These are phyloP conservation scores for Suillus hirtellus DNA, from an alignment of 768 basidiomycete genomes.

Conservation along the genomic window DNA sequence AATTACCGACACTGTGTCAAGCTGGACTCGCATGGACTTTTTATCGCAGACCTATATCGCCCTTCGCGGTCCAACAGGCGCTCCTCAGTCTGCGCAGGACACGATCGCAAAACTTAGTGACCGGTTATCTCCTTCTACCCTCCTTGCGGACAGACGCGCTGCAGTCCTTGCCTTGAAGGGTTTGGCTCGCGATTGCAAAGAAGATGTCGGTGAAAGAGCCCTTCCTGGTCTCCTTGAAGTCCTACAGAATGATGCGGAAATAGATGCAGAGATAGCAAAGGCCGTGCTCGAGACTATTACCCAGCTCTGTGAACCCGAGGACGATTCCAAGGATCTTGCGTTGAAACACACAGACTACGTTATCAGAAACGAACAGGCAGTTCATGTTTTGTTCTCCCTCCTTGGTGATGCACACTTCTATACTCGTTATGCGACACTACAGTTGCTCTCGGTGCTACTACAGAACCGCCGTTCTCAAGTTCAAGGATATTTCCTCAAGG, in stretches of 20 bases:
- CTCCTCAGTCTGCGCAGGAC: constrained; percentile 80
- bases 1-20: constrained; percentile 51
- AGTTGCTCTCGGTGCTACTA: constrained; percentile 77
- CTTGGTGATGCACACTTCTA: constrained; percentile 81
- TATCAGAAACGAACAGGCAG: constrained; percentile 67
- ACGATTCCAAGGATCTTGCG: constrained; percentile 62
- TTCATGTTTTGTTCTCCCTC: constrained; percentile 76
- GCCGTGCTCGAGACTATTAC: constrained; percentile 89
- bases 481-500: constrained; percentile 90
- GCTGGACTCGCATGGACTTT: constrained; percentile 38
- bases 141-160: constrained; percentile 89
- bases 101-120: constrained; percentile 89
- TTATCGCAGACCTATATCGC: constrained; percentile 84
- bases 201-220: constrained; percentile 81
- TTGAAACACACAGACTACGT: constrained; percentile 82
- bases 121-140: constrained; percentile 84
- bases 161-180: constrained; percentile 94
- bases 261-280: constrained; percentile 91
- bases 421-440: constrained; percentile 79
- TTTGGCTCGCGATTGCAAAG: constrained; percentile 85
- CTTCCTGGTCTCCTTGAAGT: constrained; percentile 78
- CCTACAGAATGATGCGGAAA: constrained; percentile 82
- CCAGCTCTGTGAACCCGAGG: constrained; percentile 80
- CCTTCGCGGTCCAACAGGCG: constrained; percentile 79
- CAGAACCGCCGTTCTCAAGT: constrained; percentile 79